Evolutionary conservation across 1,284 basidiomycete species (phyloP).

Genomic region (Naganishia sp.): DNA sequence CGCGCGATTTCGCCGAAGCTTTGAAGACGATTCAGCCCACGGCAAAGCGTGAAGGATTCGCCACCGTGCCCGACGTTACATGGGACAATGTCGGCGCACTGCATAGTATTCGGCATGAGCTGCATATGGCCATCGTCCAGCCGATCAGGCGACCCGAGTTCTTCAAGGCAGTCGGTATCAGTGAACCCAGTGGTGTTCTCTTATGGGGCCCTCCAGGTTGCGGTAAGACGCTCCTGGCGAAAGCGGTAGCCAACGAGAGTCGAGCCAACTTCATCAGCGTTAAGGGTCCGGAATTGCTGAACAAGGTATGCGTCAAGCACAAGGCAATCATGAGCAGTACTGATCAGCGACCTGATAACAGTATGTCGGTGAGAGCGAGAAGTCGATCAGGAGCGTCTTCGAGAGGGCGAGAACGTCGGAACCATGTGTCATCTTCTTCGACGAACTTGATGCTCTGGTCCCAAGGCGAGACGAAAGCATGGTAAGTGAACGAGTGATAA

Average conservation of each 20-base stretch:
- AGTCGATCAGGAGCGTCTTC: slow-evolving; percentile 92
- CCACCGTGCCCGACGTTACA: slow-evolving; percentile 91
- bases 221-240: slow-evolving; percentile 92
- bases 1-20: slow-evolving; percentile 74
- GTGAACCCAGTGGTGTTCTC: slow-evolving; percentile 83
- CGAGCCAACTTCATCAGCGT: slow-evolving; percentile 95
- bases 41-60: slow-evolving; percentile 95
- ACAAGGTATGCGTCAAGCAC: slow-evolving; percentile 70
- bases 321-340: not conserved
- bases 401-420: slow-evolving; percentile 97
- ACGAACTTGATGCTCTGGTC: slow-evolving; percentile 94
- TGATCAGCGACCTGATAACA: slow-evolving; percentile 46
- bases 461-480: slow-evolving; percentile 88
- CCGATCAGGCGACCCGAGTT: slow-evolving; percentile 88
- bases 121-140: slow-evolving; percentile 96
- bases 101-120: slow-evolving; percentile 78
- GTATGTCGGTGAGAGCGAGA: slow-evolving; percentile 97
- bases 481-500: slow-evolving; percentile 56
- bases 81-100: slow-evolving; percentile 97
- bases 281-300: slow-evolving; percentile 93
- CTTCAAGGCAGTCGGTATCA: slow-evolving; percentile 82
- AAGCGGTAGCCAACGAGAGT: slow-evolving; percentile 94
- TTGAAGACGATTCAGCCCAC: slow-evolving; percentile 88
- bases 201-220: slow-evolving; percentile 99
- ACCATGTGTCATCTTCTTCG: slow-evolving; percentile 99